Evolutionary conservation across 2,329 filamentous ascomycete genomes (phyloP).

Genomic region (Arthrinium phaeospermum): DNA sequence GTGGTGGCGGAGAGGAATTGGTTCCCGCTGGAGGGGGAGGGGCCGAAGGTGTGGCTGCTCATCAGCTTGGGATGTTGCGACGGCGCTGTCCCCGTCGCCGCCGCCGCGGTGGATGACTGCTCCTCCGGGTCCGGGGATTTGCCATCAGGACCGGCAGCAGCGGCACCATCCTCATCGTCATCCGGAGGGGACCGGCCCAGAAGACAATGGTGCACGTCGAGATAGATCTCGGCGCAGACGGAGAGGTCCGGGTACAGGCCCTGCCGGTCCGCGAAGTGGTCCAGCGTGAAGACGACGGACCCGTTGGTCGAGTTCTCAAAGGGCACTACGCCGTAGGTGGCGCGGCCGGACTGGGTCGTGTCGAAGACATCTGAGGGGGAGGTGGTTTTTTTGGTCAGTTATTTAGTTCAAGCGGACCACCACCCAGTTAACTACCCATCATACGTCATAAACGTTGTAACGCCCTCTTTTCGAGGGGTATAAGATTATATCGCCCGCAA

Average conservation of each 20-base stretch:
- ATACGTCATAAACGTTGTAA: neutral
- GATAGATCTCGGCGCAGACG: constrained; percentile 83
- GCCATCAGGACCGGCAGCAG: neutral
- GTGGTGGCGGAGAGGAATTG: neutral
- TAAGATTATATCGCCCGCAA: neutral
- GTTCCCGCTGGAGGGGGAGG: neutral
- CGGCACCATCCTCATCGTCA: neutral
- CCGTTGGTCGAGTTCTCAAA: constrained; percentile 98
- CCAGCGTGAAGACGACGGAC: constrained; percentile 86
- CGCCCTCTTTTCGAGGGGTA: neutral
- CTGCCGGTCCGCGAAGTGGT: constrained; percentile 81
- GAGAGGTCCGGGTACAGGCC: constrained; percentile 68
- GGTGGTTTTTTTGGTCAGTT: neutral
- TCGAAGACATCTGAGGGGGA: constrained; percentile 77
- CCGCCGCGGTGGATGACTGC: constrained; percentile 23
- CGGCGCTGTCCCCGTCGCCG: neutral
- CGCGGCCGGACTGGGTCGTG: constrained; percentile 70
- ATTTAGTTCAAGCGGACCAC: neutral
- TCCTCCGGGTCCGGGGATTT: neutral
- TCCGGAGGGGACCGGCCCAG: constrained; percentile 50
- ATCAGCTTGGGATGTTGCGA: constrained; percentile 34
- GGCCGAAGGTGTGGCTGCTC: constrained; percentile 12
- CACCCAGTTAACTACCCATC: no score
- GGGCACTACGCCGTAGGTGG: constrained; percentile 80
- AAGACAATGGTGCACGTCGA: constrained; percentile 88